Conservation (phyloP, 2,329 filamentous ascomycete species). For the Monascus ruber region DNA sequence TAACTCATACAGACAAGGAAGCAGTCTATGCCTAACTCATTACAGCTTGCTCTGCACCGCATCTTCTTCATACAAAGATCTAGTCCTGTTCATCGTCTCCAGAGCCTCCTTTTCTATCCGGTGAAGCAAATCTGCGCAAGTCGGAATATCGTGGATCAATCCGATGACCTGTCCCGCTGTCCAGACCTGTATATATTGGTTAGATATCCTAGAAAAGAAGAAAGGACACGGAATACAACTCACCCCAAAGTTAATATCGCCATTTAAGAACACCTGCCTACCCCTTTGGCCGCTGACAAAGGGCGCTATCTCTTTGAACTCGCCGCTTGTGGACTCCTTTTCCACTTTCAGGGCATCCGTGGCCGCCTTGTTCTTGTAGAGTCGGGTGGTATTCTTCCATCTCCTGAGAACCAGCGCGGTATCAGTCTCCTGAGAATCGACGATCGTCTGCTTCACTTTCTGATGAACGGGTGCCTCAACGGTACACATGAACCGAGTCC, state of each 20-base stretch:
- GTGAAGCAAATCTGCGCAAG: slow-evolving; percentile 55
- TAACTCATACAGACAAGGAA: too few species aligned
- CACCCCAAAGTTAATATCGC: slow-evolving; percentile 82
- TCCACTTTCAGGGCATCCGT: slow-evolving; percentile 73
- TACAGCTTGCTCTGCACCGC: slow-evolving; percentile 48
- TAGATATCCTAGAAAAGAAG: slow-evolving; percentile 1
- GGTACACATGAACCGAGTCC: slow-evolving; percentile 94
- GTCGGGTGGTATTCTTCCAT: slow-evolving; percentile 83
- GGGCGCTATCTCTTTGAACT: slow-evolving; percentile 80
- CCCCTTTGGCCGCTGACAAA: slow-evolving; percentile 85
- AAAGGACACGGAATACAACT: slow-evolving; percentile 26
- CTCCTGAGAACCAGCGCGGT: slow-evolving; percentile 77
- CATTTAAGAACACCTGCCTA: slow-evolving; percentile 80
- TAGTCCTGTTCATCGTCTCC: slow-evolving; percentile 50
- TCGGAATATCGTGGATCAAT: slow-evolving; percentile 71
- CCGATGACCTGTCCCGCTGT: slow-evolving; percentile 94
- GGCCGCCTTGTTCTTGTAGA: slow-evolving; percentile 86
- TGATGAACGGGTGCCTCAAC: slow-evolving; percentile 83
- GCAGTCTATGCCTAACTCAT: too few species aligned
- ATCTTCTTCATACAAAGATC: slow-evolving; percentile 39
- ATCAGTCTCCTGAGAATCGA: slow-evolving; percentile 77
- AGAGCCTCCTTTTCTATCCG: slow-evolving; percentile 71
- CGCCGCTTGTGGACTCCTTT: slow-evolving; percentile 66
- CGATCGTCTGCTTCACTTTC: slow-evolving; percentile 90
- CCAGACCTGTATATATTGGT: slow-evolving; percentile 57